These are phyloP conservation scores for Aciculosporium take DNA, from an alignment of 2,329 filamentous ascomycete genomes.

Conservation along the genomic window DNA sequence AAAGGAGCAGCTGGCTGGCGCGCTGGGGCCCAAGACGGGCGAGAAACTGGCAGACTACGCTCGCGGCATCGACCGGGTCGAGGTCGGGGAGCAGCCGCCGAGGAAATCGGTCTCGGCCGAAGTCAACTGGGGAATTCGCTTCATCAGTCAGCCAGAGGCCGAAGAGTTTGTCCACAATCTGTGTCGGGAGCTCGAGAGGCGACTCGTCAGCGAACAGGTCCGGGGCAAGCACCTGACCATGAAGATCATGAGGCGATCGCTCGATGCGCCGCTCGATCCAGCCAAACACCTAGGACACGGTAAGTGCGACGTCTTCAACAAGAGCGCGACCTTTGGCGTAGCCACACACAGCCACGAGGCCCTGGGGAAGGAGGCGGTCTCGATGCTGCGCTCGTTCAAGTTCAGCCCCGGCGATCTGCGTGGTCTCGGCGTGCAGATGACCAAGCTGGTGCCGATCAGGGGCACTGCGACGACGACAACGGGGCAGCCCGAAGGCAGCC, in stretches of 20 bases:
- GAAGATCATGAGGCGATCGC: conserved; percentile 82
- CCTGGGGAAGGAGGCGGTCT: conserved; percentile 71
- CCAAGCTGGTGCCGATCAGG: conserved; percentile 74
- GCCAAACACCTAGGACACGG: conserved; percentile 90
- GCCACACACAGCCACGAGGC: conserved; percentile 61
- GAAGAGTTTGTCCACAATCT: conserved; percentile 82
- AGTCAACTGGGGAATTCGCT: conserved; percentile 96
- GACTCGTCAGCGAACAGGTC: conserved; percentile 69
- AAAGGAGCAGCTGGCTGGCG: conserved; percentile 58
- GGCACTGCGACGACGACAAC: conserved; percentile 14
- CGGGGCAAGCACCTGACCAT: conserved; percentile 81
- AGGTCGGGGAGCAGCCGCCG: conserved; percentile 73
- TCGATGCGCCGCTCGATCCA: conserved; percentile 79
- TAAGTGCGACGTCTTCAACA: conserved; percentile 89
- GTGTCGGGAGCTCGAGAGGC: conserved; percentile 68
- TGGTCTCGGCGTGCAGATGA: conserved; percentile 85
- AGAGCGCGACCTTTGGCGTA: conserved; percentile 68
- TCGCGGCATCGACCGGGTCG: conserved; percentile 69
- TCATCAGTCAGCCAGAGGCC: conserved; percentile 80
- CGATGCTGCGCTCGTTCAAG: conserved; percentile 64
- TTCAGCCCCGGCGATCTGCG: conserved; percentile 88
- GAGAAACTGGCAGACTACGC: conserved; percentile 84
- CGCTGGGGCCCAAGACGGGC: conserved; percentile 82
- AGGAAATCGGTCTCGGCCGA: conserved; percentile 95
- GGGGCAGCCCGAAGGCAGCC: conserved; percentile 49